A percentile compares a stretch with the other conserved stretches of the same genome.
phyloP scores from a whole-genome alignment of 306 rosid species.

The Inga oerstediana region DNA sequence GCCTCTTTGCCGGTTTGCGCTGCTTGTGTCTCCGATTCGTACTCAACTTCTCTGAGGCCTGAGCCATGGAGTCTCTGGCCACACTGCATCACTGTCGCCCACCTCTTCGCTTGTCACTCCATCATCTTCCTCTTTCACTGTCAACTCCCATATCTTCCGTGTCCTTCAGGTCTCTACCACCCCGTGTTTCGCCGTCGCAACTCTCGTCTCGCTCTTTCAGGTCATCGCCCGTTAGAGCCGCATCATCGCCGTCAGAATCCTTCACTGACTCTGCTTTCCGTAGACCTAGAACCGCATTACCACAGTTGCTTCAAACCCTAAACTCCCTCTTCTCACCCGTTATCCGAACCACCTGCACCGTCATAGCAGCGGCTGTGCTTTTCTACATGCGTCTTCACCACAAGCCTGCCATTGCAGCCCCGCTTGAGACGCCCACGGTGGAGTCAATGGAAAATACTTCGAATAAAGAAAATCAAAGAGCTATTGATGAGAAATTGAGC shows the following conservation, averaged over 20 bases:
- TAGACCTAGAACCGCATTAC: conserved; percentile 8
- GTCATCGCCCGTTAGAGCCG: conserved; percentile 42
- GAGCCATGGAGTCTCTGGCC: conserved; percentile 61
- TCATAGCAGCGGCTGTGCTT: conserved; percentile 57
- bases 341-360: conserved; percentile 53
- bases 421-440: conserved; percentile 31
- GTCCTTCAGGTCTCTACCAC: conserved; percentile 31
- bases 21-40: not conserved
- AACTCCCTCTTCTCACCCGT: conserved; percentile 43
- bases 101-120: conserved; percentile 53
- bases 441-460: conserved; percentile 35
- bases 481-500: conserved; percentile 44
- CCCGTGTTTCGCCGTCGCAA: conserved; percentile 6
- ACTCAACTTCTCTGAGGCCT: not conserved
- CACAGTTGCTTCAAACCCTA: conserved; percentile 44
- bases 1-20: not conserved
- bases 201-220: conserved; percentile 39
- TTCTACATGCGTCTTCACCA: conserved; percentile 52
- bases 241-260: conserved; percentile 24
- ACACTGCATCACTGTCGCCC: conserved; percentile 46
- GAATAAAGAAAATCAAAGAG: conserved; percentile 36
- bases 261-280: not conserved
- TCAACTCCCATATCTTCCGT: conserved; percentile 40
- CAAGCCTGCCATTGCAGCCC: conserved; percentile 50
- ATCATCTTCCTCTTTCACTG: conserved; percentile 48